A percentile compares a stretch with the other conserved stretches of the same genome.
phyloP scores from a whole-genome alignment of 2,329 filamentous ascomycete genomes.

The Stromatinia cepivora region DNA sequence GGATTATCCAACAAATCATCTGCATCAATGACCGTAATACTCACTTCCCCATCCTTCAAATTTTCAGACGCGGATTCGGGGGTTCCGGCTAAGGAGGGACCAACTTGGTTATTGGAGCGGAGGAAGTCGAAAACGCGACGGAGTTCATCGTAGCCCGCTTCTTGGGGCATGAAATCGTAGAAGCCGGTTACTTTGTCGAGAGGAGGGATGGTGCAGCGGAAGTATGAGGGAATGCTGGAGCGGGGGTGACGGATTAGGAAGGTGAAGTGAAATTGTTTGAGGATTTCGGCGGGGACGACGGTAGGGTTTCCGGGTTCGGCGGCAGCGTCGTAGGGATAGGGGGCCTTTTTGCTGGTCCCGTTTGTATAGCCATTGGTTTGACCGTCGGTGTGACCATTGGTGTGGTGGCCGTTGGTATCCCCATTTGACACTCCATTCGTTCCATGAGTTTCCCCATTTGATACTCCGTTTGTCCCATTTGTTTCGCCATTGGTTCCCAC shows the following conservation, averaged over 20 bases:
- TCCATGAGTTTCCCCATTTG: slow-evolving; percentile 33
- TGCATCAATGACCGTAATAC: slow-evolving; percentile 86
- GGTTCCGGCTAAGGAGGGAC: slow-evolving; percentile 59
- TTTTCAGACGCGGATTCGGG: slow-evolving; percentile 29
- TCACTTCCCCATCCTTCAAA: slow-evolving; percentile 46
- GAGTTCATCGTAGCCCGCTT: slow-evolving; percentile 89
- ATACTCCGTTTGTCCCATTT: slow-evolving; percentile 33
- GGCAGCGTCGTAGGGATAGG: slow-evolving; percentile 57
- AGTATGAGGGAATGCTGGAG: slow-evolving; percentile 88
- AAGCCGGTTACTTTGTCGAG: slow-evolving; percentile 81
- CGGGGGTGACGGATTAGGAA: slow-evolving; percentile 97
- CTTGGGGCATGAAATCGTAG: slow-evolving; percentile 78
- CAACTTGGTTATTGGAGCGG: slow-evolving; percentile 65
- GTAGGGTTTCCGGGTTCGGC: slow-evolving; percentile 77
- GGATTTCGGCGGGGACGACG: slow-evolving; percentile 70
- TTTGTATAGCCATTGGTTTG: slow-evolving; percentile 26
- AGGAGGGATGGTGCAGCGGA: slow-evolving; percentile 88
- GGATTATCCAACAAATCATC: slow-evolving; percentile 92
- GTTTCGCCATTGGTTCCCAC: slow-evolving; percentile 38
- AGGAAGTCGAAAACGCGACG: slow-evolving; percentile 86
- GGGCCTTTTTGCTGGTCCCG: slow-evolving; percentile 38
- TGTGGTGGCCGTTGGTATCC: not conserved
- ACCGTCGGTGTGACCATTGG: slow-evolving; percentile 36
- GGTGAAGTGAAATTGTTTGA: slow-evolving; percentile 86
- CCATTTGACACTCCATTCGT: slow-evolving; percentile 27